These are phyloP conservation scores for Trichosporon ovoides DNA, from an alignment of 1,284 basidiomycete genomes.

Conservation along the genomic window DNA sequence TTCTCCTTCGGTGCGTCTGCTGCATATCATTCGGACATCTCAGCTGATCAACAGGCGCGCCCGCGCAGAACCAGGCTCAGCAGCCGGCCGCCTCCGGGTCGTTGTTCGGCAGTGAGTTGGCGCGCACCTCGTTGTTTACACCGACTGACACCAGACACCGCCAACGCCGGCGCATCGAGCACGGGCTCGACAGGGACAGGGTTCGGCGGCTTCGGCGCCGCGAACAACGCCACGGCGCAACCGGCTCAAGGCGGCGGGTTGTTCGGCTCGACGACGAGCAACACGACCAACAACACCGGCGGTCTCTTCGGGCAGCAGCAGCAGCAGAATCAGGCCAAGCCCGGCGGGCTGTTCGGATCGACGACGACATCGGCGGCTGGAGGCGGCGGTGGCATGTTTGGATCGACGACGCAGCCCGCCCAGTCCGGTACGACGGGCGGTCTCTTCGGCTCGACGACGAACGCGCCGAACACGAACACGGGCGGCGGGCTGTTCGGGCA, in stretches of 20 bases:
- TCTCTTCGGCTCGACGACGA: conserved; percentile 39
- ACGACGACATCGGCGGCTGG: conserved; percentile 3
- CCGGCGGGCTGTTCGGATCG: conserved; percentile 13
- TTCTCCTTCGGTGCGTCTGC: conserved; percentile 27
- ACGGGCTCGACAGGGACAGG: not conserved
- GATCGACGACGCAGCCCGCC: conserved; percentile 36
- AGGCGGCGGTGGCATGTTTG: conserved; percentile 21
- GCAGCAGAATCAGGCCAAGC: conserved; percentile 11
- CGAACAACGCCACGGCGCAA: conserved; percentile 13
- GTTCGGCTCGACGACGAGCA: conserved; percentile 13
- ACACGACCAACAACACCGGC: not conserved
- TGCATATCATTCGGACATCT: too few relatives aligned
- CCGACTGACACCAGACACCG: conserved; percentile 14
- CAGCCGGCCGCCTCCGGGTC: conserved; percentile 7
- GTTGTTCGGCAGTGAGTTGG: conserved; percentile 22
- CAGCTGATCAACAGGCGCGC: conserved; percentile 10
- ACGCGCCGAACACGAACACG: conserved; percentile 39
- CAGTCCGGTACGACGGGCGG: conserved; percentile 55
- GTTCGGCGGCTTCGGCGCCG: conserved; percentile 12
- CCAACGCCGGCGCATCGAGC: conserved; percentile 8
- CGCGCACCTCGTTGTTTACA: not conserved
- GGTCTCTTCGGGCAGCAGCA: conserved; percentile 12
- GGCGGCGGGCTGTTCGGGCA: conserved; percentile 40
- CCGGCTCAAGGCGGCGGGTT: conserved; percentile 7
- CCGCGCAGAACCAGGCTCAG: conserved; percentile 12